Evolutionary conservation across 345 rosid species (phyloP), one percentile per base, ranked within the genome.

Genomic region (Adansonia digitata): DNA sequence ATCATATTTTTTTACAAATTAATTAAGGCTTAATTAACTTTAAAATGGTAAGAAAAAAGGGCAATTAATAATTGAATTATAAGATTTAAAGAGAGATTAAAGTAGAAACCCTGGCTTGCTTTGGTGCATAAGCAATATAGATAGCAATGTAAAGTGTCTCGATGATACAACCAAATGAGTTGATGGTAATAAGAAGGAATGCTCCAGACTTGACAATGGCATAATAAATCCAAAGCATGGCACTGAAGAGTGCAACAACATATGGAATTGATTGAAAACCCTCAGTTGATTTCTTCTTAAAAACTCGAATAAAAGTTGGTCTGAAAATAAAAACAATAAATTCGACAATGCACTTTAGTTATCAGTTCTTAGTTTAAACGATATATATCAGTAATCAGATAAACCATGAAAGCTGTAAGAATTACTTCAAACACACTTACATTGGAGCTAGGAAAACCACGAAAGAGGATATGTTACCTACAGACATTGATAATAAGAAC

Each of bases 131-230:
- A 75, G 73, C 20, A 31, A 85, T 22, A 69, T 69, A 85, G 34
- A 85, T 8, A 18, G 81, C 63, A 61, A 85, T 69, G 73, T 85
- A 85, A 67, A 80, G 7, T 26, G 79, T 74, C 82, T 82, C 85
- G 8, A 85, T 55, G 74, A 82, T 39, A 77, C 85, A 85, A 7
- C 85, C 84, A 4, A 78, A 24, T 0, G 84, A 62, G 74, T 82
- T 85, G n/a, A 80, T 80, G 6, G 87, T 85, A 73, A 85, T 77
- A 68, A 85, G 88, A 69, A 85, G 84, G 81, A 80, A 71, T 35
- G 79, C 85, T 39, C 83, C 75, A 5, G 81, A 26, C 46, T 80
- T 82, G 26, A 67, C 56, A 1, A 72, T 71, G 45, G 88, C 88
- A 53, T 85, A 85, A 64, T 80, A 82, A 2, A 82, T 75, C 85